Evolutionary conservation across 192 early-diverging fungal genomes (phyloP).

Genomic region (Ambispora gerdemannii): DNA sequence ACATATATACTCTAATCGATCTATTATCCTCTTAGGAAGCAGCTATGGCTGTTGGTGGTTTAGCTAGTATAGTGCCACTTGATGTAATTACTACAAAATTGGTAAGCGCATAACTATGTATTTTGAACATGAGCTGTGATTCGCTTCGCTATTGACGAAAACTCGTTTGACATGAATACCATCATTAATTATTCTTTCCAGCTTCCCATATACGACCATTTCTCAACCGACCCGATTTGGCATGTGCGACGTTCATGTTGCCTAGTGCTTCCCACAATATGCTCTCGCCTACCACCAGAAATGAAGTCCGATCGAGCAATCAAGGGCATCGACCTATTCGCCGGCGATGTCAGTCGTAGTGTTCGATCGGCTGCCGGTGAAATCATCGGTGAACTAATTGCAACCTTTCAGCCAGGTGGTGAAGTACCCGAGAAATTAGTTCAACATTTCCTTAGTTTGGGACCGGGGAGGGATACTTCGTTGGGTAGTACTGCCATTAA

Average conservation of each 20-base stretch:
- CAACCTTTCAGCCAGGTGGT: slow-evolving; percentile 45
- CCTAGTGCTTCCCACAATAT: slow-evolving; percentile 46
- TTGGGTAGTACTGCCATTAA: not conserved
- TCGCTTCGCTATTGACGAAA: too few species aligned
- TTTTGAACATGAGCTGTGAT: too few species aligned
- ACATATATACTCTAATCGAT: too few species aligned
- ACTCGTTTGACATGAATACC: too few species aligned
- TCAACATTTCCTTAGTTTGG: slow-evolving; percentile 48
- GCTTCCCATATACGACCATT: slow-evolving; percentile 51
- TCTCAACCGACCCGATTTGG: slow-evolving; percentile 55
- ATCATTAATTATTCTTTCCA: slow-evolving; percentile 34
- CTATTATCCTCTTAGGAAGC: slow-evolving; percentile 33
- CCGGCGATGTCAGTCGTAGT: slow-evolving; percentile 51
- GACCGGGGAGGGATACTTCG: slow-evolving; percentile 28
- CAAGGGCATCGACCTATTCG: slow-evolving; percentile 49
- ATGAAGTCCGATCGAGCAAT: slow-evolving; percentile 42
- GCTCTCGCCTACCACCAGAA: slow-evolving; percentile 46
- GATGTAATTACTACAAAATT: slow-evolving; percentile 29
- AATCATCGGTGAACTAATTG: slow-evolving; percentile 56
- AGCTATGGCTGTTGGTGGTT: slow-evolving; percentile 42
- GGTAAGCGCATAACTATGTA: slow-evolving; percentile 18
- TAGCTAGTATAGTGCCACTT: slow-evolving; percentile 34
- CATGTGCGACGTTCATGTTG: slow-evolving; percentile 56
- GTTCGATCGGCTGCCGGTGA: slow-evolving; percentile 54
- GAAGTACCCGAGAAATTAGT: slow-evolving; percentile 51